These are phyloP conservation scores for Kitagawia praeruptora DNA, from an alignment of 129 eudicot species.

Conservation along the genomic window DNA sequence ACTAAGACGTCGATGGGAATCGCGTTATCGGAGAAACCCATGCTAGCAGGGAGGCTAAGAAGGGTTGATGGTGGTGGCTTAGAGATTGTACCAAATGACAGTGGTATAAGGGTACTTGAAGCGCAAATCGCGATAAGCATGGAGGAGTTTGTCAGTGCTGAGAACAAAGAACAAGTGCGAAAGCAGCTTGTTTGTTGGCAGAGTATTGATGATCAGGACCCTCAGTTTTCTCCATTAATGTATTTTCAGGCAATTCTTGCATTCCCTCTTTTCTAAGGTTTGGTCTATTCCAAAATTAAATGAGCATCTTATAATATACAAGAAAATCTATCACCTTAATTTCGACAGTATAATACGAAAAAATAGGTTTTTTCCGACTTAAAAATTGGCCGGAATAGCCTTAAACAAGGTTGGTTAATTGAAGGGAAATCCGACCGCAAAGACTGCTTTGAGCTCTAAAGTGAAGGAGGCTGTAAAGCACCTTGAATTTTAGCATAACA, in stretches of 20 bases:
- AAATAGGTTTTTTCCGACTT: too few species aligned
- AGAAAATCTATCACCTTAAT: too few species aligned
- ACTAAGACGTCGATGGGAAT: conserved; percentile 26
- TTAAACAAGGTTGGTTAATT: too few species aligned
- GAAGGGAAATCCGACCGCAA: not conserved
- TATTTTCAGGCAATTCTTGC: conserved; percentile 29
- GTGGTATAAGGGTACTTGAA: conserved; percentile 37
- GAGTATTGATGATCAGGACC: conserved; percentile 22
- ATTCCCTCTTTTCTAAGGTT: not conserved
- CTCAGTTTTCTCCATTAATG: conserved; percentile 33
- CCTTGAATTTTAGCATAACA: not conserved
- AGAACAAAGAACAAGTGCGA: conserved; percentile 20
- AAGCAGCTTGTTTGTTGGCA: conserved; percentile 33
- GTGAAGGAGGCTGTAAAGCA: not conserved
- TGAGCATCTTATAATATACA: not conserved
- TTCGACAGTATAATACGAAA: too few species aligned
- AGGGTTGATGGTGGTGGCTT: conserved; percentile 4
- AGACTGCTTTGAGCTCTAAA: not conserved
- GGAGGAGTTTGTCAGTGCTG: conserved; percentile 26
- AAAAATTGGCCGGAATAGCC: too few species aligned
- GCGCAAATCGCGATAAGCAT: conserved; percentile 11
- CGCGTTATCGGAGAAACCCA: conserved; percentile 26
- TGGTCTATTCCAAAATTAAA: too few species aligned
- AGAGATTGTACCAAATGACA: conserved; percentile 33
- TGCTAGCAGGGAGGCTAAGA: conserved; percentile 37